Conservation (phyloP, 192 early-diverging fungal species). For the Backusella liffmaniae region DNA sequence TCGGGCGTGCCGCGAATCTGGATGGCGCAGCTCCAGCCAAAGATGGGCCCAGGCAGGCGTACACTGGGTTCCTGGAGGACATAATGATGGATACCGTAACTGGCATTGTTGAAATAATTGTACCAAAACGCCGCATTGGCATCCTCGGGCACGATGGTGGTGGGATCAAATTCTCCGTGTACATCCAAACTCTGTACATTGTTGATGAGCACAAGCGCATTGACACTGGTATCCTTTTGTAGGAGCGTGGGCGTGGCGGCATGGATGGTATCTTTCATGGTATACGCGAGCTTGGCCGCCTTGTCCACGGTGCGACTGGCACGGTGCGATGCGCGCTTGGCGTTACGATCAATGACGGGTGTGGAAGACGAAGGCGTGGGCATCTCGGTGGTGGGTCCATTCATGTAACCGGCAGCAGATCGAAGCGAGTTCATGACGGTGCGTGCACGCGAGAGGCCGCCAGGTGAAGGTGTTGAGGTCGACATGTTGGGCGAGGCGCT, state of each 20-base stretch:
- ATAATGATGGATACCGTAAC: conserved; percentile 37
- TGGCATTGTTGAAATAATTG: conserved; percentile 29
- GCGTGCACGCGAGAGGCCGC: conserved; percentile 27
- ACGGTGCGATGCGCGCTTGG: conserved; percentile 25
- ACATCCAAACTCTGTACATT: conserved; percentile 2
- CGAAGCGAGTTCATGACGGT: conserved; percentile 32
- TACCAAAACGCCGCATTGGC: conserved; percentile 26
- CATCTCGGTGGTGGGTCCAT: background rate
- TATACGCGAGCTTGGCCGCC: conserved; percentile 21
- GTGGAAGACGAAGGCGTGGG: background rate
- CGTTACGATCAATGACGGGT: background rate
- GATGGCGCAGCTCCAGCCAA: conserved; percentile 31
- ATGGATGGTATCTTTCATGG: conserved; percentile 10
- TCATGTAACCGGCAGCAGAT: conserved; percentile 18
- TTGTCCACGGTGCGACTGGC: conserved; percentile 29
- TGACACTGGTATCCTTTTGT: background rate
- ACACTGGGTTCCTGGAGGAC: conserved; percentile 20
- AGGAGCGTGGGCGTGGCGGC: background rate
- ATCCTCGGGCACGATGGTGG: conserved; percentile 18
- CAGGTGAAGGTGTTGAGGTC: background rate
- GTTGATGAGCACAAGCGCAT: background rate
- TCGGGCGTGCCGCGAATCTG: background rate
- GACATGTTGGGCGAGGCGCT: background rate
- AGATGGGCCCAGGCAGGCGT: conserved; percentile 4
- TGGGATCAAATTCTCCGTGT: conserved; percentile 16